A percentile compares a stretch with the other conserved stretches of the same genome.
Conservation (phyloP, 306 rosid species). For the Cucurbita pepo region DNA sequence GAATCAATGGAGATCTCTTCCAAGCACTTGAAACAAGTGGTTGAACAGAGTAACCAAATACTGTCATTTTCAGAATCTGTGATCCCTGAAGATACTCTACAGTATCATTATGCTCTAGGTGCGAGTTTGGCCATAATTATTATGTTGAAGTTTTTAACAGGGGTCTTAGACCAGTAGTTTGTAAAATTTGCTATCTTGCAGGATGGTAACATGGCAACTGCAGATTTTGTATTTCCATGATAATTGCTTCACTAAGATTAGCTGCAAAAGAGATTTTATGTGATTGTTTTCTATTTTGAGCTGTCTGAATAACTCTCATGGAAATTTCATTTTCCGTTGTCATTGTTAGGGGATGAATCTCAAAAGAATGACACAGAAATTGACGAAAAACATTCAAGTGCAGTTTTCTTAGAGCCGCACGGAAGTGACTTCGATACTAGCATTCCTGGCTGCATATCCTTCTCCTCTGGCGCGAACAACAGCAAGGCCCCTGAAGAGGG, state of each 20-base stretch:
- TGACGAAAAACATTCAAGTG: slow-evolving; percentile 31
- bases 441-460: slow-evolving; percentile 25
- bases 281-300: background rate
- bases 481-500: slow-evolving; percentile 23
- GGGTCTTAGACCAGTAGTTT: background rate
- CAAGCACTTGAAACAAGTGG: slow-evolving; percentile 50
- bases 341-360: slow-evolving; percentile 43
- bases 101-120: slow-evolving; percentile 39
- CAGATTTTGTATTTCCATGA: background rate
- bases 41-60: slow-evolving; percentile 30
- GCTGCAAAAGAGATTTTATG: background rate
- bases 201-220: background rate
- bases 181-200: background rate
- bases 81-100: slow-evolving; percentile 26
- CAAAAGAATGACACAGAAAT: slow-evolving; percentile 21
- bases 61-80: slow-evolving; percentile 63
- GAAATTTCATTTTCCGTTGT: slow-evolving; percentile 14
- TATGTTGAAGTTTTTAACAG: background rate
- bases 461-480: slow-evolving; percentile 38
- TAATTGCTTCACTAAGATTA: background rate
- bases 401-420: slow-evolving; percentile 21
- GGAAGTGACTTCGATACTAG: slow-evolving; percentile 24
- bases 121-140: slow-evolving; percentile 10
- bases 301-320: slow-evolving; percentile 9
- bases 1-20: slow-evolving; percentile 45